These are phyloP conservation scores for Theileria annulata DNA, from an alignment of 169 alveolate species.

Conservation along the genomic window DNA sequence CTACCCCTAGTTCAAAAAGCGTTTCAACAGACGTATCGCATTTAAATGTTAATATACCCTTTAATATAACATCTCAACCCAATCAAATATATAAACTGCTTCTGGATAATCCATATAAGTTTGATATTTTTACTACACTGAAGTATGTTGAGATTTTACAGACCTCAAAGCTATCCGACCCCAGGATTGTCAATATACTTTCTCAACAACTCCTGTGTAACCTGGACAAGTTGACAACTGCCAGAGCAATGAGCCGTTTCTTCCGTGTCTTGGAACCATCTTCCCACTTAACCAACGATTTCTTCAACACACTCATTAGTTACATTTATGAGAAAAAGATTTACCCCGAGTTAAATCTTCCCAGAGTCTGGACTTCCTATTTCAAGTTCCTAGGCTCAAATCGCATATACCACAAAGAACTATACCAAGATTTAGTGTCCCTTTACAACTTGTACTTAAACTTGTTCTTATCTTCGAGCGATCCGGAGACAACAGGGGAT, in stretches of 20 bases:
- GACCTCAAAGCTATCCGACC: slow-evolving; percentile 35
- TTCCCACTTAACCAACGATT: slow-evolving; percentile 39
- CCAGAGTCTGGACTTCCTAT: slow-evolving; percentile 50
- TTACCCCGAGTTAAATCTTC: slow-evolving; percentile 29
- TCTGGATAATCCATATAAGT: slow-evolving; percentile 29
- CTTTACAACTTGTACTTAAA: slow-evolving; percentile 19
- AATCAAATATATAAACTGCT: slow-evolving; percentile 26
- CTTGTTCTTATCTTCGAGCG: neutral
- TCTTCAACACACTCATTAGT: slow-evolving; percentile 36
- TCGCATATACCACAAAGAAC: slow-evolving; percentile 42
- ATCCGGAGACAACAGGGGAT: neutral
- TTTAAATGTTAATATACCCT: neutral
- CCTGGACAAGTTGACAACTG: slow-evolving; percentile 18
- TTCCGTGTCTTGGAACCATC: slow-evolving; percentile 34
- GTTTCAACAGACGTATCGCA: neutral
- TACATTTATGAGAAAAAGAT: slow-evolving; percentile 39
- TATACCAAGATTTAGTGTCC: slow-evolving; percentile 30
- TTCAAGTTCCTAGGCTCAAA: slow-evolving; percentile 59
- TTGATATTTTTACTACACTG: slow-evolving; percentile 26
- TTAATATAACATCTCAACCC: slow-evolving; percentile 10
- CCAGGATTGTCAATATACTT: slow-evolving; percentile 8
- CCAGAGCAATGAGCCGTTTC: slow-evolving; percentile 32
- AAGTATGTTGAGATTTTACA: slow-evolving; percentile 26
- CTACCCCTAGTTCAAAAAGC: neutral
- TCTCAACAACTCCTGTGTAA: slow-evolving; percentile 10